These are phyloP conservation scores for Cladosporium oxysporum DNA, from an alignment of 2,329 filamentous ascomycete species.

Conservation along the genomic window DNA sequence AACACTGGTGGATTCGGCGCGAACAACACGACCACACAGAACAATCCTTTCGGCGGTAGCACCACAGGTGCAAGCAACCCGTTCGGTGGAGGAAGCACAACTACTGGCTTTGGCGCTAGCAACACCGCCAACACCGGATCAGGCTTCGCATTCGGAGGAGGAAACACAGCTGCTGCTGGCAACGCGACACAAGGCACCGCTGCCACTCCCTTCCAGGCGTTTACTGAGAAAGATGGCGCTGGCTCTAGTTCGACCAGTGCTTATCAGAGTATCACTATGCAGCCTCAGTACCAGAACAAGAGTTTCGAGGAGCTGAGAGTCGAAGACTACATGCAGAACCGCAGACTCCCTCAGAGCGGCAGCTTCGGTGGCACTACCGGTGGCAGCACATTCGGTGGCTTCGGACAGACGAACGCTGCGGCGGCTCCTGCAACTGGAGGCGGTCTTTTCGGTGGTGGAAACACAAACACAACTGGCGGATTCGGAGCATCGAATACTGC, in stretches of 20 bases:
- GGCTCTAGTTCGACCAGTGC: slow-evolving; percentile 61
- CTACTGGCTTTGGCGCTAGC: slow-evolving; percentile 46
- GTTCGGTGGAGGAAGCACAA: slow-evolving; percentile 40
- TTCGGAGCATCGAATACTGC: slow-evolving; percentile 39
- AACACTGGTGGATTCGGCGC: slow-evolving; percentile 27
- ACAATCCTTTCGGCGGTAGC: slow-evolving; percentile 39
- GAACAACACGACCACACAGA: slow-evolving; percentile 34
- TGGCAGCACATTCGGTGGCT: slow-evolving; percentile 55
- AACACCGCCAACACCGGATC: slow-evolving; percentile 40
- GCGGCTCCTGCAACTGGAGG: slow-evolving; percentile 30
- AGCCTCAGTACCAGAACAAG: slow-evolving; percentile 81
- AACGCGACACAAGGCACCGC: slow-evolving; percentile 66
- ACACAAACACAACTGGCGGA: slow-evolving; percentile 31
- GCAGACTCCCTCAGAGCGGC: slow-evolving; percentile 78
- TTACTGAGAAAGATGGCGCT: slow-evolving; percentile 70
- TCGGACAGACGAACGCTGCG: slow-evolving; percentile 42
- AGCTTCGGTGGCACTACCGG: slow-evolving; percentile 64
- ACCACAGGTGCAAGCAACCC: slow-evolving; percentile 30
- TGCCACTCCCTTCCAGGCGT: slow-evolving; percentile 64
- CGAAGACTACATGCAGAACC: slow-evolving; percentile 85
- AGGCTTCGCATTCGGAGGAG: slow-evolving; percentile 37
- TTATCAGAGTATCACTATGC: slow-evolving; percentile 79
- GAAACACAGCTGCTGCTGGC: slow-evolving; percentile 50
- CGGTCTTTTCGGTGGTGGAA: slow-evolving; percentile 37
- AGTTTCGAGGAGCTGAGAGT: slow-evolving; percentile 71